phyloP scores from a whole-genome alignment of 805 yeast species.

The Zygoascus ofunaensis region DNA sequence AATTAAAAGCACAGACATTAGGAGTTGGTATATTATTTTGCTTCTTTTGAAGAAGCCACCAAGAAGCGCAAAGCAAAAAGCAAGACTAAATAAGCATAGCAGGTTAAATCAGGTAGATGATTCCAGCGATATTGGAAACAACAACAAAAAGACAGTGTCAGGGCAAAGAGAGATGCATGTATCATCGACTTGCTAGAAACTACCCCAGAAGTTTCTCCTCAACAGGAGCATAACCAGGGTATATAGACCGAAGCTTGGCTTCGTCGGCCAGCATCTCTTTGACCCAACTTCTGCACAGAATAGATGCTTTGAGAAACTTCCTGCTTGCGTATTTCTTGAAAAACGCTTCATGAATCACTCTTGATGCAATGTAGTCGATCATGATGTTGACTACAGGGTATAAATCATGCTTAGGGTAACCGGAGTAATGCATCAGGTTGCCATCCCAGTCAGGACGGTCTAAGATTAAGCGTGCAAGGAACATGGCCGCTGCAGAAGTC shows the following conservation, averaged over 20 bases:
- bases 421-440: slow-evolving; percentile 82
- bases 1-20: too few relatives aligned
- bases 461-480: slow-evolving; percentile 63
- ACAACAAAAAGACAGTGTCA: too few relatives aligned
- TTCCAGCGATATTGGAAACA: too few relatives aligned
- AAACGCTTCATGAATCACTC: slow-evolving; percentile 84
- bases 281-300: slow-evolving; percentile 30
- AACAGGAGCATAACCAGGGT: slow-evolving; percentile 1
- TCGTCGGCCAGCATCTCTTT: slow-evolving; percentile 11
- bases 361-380: slow-evolving; percentile 62
- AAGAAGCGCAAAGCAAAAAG: too few relatives aligned
- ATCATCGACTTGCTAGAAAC: too few relatives aligned
- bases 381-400: slow-evolving; percentile 64
- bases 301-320: slow-evolving; percentile 62
- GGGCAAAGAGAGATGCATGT: too few relatives aligned
- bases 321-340: slow-evolving; percentile 88
- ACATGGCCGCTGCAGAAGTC: slow-evolving; percentile 85
- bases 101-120: too few relatives aligned
- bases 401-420: slow-evolving; percentile 66
- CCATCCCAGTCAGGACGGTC: slow-evolving; percentile 69
- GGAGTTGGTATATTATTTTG: too few relatives aligned
- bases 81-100: too few relatives aligned
- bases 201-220: background rate
- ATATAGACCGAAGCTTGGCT: background rate
- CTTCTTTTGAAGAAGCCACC: too few relatives aligned